Base-by-base conservation (phyloP, 345 rosid genomes). In the Citrus glauca region DNA sequence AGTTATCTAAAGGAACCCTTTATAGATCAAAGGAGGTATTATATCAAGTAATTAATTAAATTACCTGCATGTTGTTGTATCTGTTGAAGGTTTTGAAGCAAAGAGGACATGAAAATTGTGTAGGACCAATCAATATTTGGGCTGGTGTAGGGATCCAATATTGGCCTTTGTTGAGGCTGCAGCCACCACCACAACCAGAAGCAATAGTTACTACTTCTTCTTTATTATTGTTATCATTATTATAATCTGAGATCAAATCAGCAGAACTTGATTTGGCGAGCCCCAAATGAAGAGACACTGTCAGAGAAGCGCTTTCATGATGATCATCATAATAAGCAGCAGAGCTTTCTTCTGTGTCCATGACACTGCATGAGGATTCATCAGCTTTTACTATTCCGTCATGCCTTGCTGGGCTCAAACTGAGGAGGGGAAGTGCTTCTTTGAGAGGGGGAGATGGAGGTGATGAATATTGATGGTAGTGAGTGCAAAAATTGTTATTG, bases 81-180 rank as follows among this genome's bases (percentile, higher is more conserved):
- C 99, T 86, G 86, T 97, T 97, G 94, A 97, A 97, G 82, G 98
- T 93, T 87, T 97, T 97, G 92, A 90, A 93, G 90, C 98, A 97
- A 72, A 97, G 92, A 69, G 99, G 98, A 71, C 99, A 97, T 56
- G 99, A 91, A 83, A 94, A 97, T 86, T 97, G 99, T 2, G 98
- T 93, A 45, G 98, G 99, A 64, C 99, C 99, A 83, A 97, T 90
- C 55, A 94, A 88, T 84, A 97, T 97, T 86, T 97, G 99, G 73
- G 98, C 83, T 71, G 98, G 97, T n/a, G 98, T 97, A 6, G 99
- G 99, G 79, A 94, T 97, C 99, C 99, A 97, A 84, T 92, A 94
- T 82, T 96, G 98, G 48, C 91, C 91, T 76, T 85, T 91, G 84
- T 88, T 89, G 71, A 90, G 91, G 69, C 72, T 66, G 42, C 80